Base-by-base conservation (phyloP, 2,329 filamentous ascomycete species). In the Verticillium alfalfae region DNA sequence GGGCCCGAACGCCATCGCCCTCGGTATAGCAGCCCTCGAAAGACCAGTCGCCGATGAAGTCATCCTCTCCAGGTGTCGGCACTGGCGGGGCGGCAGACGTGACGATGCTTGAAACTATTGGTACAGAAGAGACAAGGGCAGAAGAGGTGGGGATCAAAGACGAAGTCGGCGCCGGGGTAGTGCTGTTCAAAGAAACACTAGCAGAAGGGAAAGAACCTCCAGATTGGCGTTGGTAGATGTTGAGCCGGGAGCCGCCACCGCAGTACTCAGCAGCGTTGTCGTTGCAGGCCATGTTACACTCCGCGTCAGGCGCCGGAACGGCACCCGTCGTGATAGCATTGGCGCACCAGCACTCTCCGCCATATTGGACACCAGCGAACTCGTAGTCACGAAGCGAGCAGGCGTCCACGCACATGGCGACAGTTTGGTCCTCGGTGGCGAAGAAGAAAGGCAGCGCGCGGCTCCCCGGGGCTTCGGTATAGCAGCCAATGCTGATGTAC, bases 311-410 rank as follows among this genome's bases (percentile, higher is more conserved):
- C 0, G 75, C 72, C 12, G 69, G 61, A 1, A 72, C 61, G 0
- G 75, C 67, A 1, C 72, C 74, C 13, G 61, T 60, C 0, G 56
- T 38, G 3, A 77, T 68, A 0, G 34, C 18, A 60, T 75, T 72
- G 1, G 71, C 75, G 7, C 75, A 78, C 66, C 73, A 78, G 16
- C 75, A 78, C 70, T 78, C 75, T 49, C 74, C 73, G 1, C 75
- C 75, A n/a, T 77, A 77, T 56, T 78, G 73, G 0, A 77, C 45
- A 18, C 75, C 76, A 3, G 73, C 75, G 9, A 73, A 73, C 0
- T 62, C 56, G 34, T 73, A 76, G 2, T 45, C 63, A 0, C 58
- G 57, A 1, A 57, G 63, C n/a, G 69, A 70, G 58, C 76, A 78
- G 13, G 70, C 72, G 1, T 65, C 60, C 26, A 72, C 58, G 26